Evolutionary conservation across 805 yeast genomes (phyloP).

Genomic region (Candida endomychidarum): DNA sequence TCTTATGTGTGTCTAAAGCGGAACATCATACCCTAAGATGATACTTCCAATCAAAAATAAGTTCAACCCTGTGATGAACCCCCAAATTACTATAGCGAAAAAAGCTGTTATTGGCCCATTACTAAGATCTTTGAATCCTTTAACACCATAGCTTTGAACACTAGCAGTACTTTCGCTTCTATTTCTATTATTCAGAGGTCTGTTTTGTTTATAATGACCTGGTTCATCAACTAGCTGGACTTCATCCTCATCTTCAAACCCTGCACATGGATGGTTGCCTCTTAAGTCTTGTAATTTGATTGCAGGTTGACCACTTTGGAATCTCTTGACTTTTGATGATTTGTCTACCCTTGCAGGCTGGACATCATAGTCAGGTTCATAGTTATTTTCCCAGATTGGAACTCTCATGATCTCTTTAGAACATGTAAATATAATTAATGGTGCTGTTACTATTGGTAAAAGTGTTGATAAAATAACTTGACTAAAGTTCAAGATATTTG

Average conservation of each 20-base stretch:
- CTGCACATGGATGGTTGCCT: conserved; percentile 44
- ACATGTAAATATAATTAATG: conserved; percentile 79
- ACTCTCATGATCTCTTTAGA: conserved; percentile 66
- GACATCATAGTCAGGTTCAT: conserved; percentile 16
- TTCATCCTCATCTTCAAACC: conserved; percentile 36
- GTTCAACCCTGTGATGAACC: conserved; percentile 67
- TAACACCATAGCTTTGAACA: conserved; percentile 20
- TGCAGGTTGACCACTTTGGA: conserved; percentile 38
- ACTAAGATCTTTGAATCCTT: conserved; percentile 62
- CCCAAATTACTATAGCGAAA: conserved; percentile 64
- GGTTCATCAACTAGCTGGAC: conserved; percentile 1
- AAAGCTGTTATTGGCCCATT: conserved; percentile 57
- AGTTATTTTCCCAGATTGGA: conserved; percentile 35
- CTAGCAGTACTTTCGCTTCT: conserved; percentile 1
- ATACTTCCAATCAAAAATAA: conserved; percentile 57
- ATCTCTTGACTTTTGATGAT: conserved; percentile 19
- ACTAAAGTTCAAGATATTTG: conserved; percentile 70
- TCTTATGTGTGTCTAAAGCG: too few species aligned
- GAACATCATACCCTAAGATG: conserved; percentile 29
- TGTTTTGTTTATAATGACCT: conserved; percentile 9
- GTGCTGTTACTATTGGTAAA: conserved; percentile 86
- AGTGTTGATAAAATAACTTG: conserved; percentile 82
- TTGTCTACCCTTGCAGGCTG: neutral
- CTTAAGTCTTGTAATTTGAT: conserved; percentile 40
- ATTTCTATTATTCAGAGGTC: conserved; percentile 19